These are phyloP conservation scores for Flaveria bidentis DNA, from an alignment of 129 eudicot species.

Conservation along the genomic window DNA sequence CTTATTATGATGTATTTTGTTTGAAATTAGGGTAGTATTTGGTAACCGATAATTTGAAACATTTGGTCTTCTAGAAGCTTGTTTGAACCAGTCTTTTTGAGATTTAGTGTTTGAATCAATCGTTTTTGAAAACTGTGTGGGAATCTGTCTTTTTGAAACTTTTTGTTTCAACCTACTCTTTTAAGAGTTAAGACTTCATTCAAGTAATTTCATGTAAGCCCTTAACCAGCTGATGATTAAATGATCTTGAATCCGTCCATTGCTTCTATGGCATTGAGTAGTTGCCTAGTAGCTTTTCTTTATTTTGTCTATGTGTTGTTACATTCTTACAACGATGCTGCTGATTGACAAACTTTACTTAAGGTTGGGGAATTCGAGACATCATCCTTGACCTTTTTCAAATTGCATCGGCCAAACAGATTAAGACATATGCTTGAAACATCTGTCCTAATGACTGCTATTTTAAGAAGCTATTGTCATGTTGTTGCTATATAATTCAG, in stretches of 20 bases:
- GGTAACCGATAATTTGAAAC: conserved; percentile 19
- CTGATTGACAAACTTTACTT: not conserved
- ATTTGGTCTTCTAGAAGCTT: conserved; percentile 25
- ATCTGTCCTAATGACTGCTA: conserved; percentile 7
- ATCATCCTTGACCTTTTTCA: not conserved
- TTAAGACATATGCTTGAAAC: not conserved
- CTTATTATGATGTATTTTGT: conserved; percentile 18
- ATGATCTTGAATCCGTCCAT: not conserved
- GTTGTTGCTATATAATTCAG: not conserved
- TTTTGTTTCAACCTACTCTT: not conserved
- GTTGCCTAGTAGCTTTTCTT: not conserved
- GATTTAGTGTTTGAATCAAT: conserved; percentile 9
- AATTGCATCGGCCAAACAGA: not conserved
- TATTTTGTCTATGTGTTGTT: not conserved
- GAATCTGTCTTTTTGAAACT: not conserved
- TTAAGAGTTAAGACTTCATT: not conserved
- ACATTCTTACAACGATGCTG: not conserved
- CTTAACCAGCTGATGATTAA: not conserved
- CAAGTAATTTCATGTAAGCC: not conserved
- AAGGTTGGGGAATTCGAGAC: conserved; percentile 7
- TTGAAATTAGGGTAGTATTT: conserved; percentile 29
- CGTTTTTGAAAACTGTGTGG: not conserved
- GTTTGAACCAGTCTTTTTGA: conserved; percentile 22
- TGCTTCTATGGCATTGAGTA: not conserved
- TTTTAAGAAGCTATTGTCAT: not conserved